These are phyloP conservation scores for Fusarium dlaminii DNA, from an alignment of 2,329 filamentous ascomycete genomes.

Conservation along the genomic window DNA sequence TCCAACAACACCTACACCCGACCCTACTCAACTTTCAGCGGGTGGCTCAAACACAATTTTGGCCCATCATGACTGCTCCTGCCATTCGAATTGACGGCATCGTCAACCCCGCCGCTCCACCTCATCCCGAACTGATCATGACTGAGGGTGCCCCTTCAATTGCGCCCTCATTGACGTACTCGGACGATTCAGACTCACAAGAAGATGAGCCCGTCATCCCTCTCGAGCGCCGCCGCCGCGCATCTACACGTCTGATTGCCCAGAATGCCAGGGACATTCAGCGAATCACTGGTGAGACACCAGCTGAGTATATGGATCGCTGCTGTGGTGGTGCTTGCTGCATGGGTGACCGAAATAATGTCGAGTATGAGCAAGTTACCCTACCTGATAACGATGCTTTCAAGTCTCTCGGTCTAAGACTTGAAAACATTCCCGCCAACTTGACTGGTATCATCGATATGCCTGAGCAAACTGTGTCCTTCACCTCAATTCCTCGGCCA, in stretches of 20 bases:
- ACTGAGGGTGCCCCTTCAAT: slow-evolving; percentile 61
- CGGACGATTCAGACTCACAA: slow-evolving; percentile 69
- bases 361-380: slow-evolving; percentile 63
- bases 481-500: slow-evolving; percentile 65
- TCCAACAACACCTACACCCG: slow-evolving; percentile 25
- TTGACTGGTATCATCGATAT: slow-evolving; percentile 77
- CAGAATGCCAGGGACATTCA: slow-evolving; percentile 70
- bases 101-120: slow-evolving; percentile 53
- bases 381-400: slow-evolving; percentile 87
- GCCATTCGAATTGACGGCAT: slow-evolving; percentile 42
- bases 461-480: slow-evolving; percentile 78
- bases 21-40: slow-evolving; percentile 3
- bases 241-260: slow-evolving; percentile 74
- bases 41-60: slow-evolving; percentile 24
- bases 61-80: slow-evolving; percentile 45
- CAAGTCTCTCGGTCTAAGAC: slow-evolving; percentile 77
- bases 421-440: slow-evolving; percentile 77
- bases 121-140: slow-evolving; percentile 54
- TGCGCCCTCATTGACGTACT: slow-evolving; percentile 71
- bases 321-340: slow-evolving; percentile 74
- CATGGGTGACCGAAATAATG: slow-evolving; percentile 58
- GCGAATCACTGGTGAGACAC: slow-evolving; percentile 71
- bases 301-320: slow-evolving; percentile 67
- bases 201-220: slow-evolving; percentile 59
- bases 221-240: slow-evolving; percentile 64